Conservation (phyloP, 2,329 filamentous ascomycete species). For the Alternaria sp. region DNA sequence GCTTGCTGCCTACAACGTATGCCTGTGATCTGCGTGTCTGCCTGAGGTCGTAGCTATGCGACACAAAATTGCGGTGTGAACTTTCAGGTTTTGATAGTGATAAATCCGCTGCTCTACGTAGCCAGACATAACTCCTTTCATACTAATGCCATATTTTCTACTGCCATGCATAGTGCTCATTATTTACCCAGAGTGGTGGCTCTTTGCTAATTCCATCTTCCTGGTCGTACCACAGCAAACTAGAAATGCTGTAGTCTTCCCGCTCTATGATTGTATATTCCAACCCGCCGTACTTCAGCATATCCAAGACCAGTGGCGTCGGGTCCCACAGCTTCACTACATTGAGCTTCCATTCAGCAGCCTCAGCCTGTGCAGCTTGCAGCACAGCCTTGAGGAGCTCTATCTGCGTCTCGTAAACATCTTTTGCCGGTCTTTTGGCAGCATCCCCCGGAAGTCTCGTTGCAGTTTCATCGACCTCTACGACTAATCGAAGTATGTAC, state of each 20-base stretch:
- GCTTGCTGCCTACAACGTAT: too few relatives aligned
- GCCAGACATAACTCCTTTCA: too few relatives aligned
- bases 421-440: slow-evolving; percentile 6
- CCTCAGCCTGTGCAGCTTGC: slow-evolving; percentile 70
- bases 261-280: neutral
- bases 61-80: too few relatives aligned
- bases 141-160: slow-evolving; percentile 6
- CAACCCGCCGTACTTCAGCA: slow-evolving; percentile 4
- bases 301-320: slow-evolving; percentile 53
- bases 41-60: too few relatives aligned
- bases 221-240: slow-evolving; percentile 9
- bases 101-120: too few relatives aligned
- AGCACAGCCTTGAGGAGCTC: slow-evolving; percentile 63
- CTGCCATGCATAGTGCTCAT: slow-evolving; percentile 47
- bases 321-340: slow-evolving; percentile 85
- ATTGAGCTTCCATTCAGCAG: slow-evolving; percentile 70
- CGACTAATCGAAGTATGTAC: slow-evolving; percentile 70
- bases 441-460: slow-evolving; percentile 18
- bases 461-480: slow-evolving; percentile 58
- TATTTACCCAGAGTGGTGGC: slow-evolving; percentile 40
- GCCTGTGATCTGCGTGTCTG: too few relatives aligned
- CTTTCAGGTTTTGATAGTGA: too few relatives aligned
- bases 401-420: neutral
- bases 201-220: slow-evolving; percentile 16
- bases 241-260: slow-evolving; percentile 1